Base-by-base conservation (phyloP, 805 yeast species). In the Metschnikowia orientalis region DNA sequence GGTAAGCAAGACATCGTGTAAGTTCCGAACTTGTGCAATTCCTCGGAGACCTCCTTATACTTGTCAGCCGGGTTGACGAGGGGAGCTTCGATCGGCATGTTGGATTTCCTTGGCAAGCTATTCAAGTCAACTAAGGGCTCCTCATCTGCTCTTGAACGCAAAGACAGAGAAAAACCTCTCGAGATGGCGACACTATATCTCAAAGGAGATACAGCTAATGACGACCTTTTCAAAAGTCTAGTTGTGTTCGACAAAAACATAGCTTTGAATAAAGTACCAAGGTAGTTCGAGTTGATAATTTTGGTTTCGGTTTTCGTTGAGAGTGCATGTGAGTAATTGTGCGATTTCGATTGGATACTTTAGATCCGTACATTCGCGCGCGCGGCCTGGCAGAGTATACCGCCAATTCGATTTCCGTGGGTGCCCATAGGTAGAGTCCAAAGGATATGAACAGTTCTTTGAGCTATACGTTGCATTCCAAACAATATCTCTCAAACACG, bases 1-100 rank as follows among this genome's bases (percentile, higher is more conserved):
- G 95, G 95, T 63, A 86, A 54, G 42, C 84, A 75, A 6, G 85
- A 71, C 72, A 81, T 80, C 44, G 86, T 57, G 54, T 86, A 86
- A 35, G 75, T 72, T 17, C 95, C 95, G 58, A 82, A 86, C 60
- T 77, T 76, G 66, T 83, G 94, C 41, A 85, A 69, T 45, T 81
- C 86, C 53, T 79, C 89, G 33, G 61, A 58, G 39, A 74, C 78
- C 44, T 73, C 83, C 50, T 65, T 66, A 62, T 78, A 83, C 54
- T 77, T 71, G 45, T 84, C 95, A 33, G 86, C 79, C 26, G 94
- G 94, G 63, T 86, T 83, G 40, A 73, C 77, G 38, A 82, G 56
- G 10, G 81, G 81, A 13, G 60, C 69, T 21, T 56, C 53, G 33
- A 48, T 49, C 7, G 57, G 63, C 18, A 40, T 41, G 11, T 58